Base-by-base conservation (phyloP, 2,329 filamentous ascomycete species). In the Colletotrichum sp. region DNA sequence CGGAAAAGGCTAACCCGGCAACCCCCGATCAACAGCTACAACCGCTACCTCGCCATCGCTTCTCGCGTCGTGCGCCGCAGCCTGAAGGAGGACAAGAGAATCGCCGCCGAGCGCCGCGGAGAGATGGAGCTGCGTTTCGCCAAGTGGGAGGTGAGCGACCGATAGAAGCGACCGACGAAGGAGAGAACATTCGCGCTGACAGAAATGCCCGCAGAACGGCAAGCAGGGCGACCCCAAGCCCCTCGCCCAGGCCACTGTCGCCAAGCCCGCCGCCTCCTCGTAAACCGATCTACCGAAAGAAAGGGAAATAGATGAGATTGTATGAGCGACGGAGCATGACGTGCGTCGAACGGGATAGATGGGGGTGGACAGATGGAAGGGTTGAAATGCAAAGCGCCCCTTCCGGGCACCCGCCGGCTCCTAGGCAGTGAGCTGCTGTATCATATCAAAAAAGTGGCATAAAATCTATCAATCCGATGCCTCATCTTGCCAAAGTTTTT, bases 41-140 rank as follows among this genome's bases (percentile, higher is more conserved):
- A 99, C 94, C 97, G 96, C 90, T 99, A 98, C 93, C 93, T 99
- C 86, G 93, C 96, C 85, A 92, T 99, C 89, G 96, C 97, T 84
- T 93, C 96, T 88, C 96, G 96, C 88, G 95, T 95, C 85, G 95
- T 99, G 87, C 97, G 98, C 90, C 95, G 95, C 87, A 98, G 96
- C 86, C 91, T 99, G 87, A 98, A 99, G 92, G 97, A 99, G 85
- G 95, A 97, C 75, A 94, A 96, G 90, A 93, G 97, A 89, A 87
- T 98, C 80, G 86, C 86, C 81, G 96, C 96, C 79, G 97, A 99
- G 92, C 94, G 95, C 85, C 93, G 97, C 86, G 96, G 96, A 84
- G 92, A 96, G 87, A 94, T 93, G 88, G 96, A 99, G 72, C 88
- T 99, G 82, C 93, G 93, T 87, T 98, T 98, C 84, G 90, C 95